Conservation (phyloP, 345 rosid genomes). For the Hypericum perforatum region DNA sequence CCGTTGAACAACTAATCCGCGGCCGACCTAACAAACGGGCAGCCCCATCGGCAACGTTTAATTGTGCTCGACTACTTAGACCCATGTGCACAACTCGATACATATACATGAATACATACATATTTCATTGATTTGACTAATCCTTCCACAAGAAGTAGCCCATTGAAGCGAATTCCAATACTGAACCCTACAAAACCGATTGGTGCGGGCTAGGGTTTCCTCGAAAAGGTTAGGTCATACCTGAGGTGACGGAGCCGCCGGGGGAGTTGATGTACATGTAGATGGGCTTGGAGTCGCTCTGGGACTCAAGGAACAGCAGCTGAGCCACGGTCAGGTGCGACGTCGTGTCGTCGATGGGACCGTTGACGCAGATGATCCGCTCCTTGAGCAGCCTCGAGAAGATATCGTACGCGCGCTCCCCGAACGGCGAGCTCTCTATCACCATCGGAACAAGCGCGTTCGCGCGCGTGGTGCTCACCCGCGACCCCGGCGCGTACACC, state of each 20-base stretch:
- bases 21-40: too few species aligned
- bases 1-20: too few species aligned
- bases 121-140: too few species aligned
- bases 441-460: slow-evolving; percentile 89
- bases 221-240: slow-evolving; percentile 25
- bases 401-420: slow-evolving; percentile 95
- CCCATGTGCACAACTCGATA: too few species aligned
- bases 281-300: slow-evolving; percentile 91
- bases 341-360: slow-evolving; percentile 80
- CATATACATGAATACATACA: background rate
- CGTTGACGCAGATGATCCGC: slow-evolving; percentile 88
- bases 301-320: slow-evolving; percentile 94
- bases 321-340: slow-evolving; percentile 96
- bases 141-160: too few species aligned
- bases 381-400: slow-evolving; percentile 91
- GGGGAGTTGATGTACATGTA: slow-evolving; percentile 97
- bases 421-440: slow-evolving; percentile 89
- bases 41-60: too few species aligned
- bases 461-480: slow-evolving; percentile 20
- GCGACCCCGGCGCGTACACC: background rate
- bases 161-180: too few species aligned
- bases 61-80: too few species aligned
- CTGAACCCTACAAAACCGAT: background rate
- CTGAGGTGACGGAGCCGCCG: slow-evolving; percentile 96
- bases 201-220: background rate